Evolutionary conservation across 495 filamentous ascomycete genomes (phyloP).

Genomic region (Tuber borchii): DNA sequence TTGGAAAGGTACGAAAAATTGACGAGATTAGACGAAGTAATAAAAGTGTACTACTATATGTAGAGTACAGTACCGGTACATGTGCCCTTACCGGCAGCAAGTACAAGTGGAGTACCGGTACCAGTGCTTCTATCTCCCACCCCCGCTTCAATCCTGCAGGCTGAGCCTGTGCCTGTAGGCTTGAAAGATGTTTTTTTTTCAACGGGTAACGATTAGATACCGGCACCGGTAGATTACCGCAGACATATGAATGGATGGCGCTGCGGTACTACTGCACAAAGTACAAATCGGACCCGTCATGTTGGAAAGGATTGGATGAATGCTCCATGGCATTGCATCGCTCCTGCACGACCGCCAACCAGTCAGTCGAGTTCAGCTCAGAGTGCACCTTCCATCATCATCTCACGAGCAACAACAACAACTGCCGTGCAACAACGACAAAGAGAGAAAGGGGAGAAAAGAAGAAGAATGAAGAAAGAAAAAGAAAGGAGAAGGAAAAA

Average conservation of each 20-base stretch:
- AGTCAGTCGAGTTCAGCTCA: background rate
- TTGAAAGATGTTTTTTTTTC: background rate
- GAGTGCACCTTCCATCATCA: background rate
- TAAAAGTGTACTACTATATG: background rate
- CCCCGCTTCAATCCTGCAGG: background rate
- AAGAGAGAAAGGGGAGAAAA: background rate
- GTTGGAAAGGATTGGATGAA: background rate
- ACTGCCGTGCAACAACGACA: background rate
- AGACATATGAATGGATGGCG: background rate
- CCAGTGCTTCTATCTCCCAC: background rate
- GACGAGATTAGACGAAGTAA: background rate
- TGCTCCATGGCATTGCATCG: background rate
- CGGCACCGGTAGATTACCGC: background rate
- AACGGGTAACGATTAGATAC: background rate
- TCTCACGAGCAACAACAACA: background rate
- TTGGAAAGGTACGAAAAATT: background rate
- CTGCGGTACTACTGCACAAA: background rate
- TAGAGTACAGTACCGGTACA: background rate
- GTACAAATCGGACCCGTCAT: background rate
- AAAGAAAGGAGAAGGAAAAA: background rate
- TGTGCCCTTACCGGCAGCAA: background rate
- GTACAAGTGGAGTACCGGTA: background rate
- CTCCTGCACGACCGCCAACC: background rate
- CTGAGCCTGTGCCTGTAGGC: background rate
- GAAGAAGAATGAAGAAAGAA: background rate